A percentile compares a stretch with the other conserved stretches of the same genome.
phyloP scores from a whole-genome alignment of 169 alveolate genomes.

The Babesia caballi region DNA sequence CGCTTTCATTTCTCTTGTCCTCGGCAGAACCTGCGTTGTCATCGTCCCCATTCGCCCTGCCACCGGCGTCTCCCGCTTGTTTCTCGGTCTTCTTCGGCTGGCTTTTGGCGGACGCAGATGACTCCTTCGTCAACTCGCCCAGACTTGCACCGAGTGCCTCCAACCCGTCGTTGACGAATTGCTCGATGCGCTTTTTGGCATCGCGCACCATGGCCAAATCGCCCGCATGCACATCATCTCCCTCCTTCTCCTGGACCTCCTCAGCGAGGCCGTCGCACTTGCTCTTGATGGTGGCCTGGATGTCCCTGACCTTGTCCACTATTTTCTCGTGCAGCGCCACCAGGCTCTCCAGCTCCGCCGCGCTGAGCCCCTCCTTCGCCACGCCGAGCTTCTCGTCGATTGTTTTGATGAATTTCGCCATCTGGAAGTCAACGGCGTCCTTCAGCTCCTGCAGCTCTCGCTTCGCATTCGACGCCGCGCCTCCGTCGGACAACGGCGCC shows the following conservation, averaged over 20 bases:
- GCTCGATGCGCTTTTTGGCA: slow-evolving; percentile 13
- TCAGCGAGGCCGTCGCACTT: slow-evolving; percentile 35
- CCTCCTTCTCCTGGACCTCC: neutral
- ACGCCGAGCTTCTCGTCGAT: slow-evolving; percentile 12
- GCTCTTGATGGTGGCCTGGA: slow-evolving; percentile 38
- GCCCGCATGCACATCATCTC: neutral
- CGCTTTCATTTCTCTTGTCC: too few relatives aligned
- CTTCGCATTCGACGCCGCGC: neutral
- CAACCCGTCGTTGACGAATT: slow-evolving; percentile 46
- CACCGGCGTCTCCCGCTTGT: too few relatives aligned
- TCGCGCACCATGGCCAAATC: neutral
- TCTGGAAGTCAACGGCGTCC: slow-evolving; percentile 58
- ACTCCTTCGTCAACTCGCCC: slow-evolving; percentile 1
- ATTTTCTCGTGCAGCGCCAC: slow-evolving; percentile 37
- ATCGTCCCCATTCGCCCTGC: too few relatives aligned
- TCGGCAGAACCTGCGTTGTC: too few relatives aligned
- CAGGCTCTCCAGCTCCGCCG: slow-evolving; percentile 20
- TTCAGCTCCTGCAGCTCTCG: slow-evolving; percentile 49
- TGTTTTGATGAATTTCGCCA: slow-evolving; percentile 11
- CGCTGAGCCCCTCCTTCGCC: slow-evolving; percentile 24
- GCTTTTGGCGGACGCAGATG: too few relatives aligned
- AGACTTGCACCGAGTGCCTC: slow-evolving; percentile 17
- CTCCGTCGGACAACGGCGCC: neutral
- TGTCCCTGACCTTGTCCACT: slow-evolving; percentile 32
- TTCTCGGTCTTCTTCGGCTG: too few relatives aligned